Base-by-base conservation (phyloP, 371 early-diverging fungal species). In the Saksenaea vasiformis region DNA sequence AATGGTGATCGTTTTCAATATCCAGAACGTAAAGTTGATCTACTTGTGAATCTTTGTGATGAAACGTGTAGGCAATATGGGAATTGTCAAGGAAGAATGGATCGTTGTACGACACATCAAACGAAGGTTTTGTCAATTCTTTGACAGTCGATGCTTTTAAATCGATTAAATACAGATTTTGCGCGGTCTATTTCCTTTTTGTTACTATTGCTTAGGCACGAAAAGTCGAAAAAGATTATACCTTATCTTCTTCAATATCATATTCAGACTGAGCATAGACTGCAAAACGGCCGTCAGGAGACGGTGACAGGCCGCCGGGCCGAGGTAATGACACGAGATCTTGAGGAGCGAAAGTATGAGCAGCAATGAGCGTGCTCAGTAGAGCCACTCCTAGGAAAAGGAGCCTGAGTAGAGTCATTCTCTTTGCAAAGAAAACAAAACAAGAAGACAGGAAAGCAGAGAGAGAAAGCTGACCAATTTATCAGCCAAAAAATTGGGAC, bases 191-290 rank as follows among this genome's bases (percentile, higher is more conserved):
- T 38, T 14, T 11, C 14, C 22, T 39, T 35, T 2, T 27, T 57
- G 17, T 27, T 8, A 8, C 41, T n/a, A n/a, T n/a, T n/a, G n/a
- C n/a, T n/a, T n/a, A n/a, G 22, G 4, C 39, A 54, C 14, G 26
- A 64, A 28, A 14, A 22, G 47, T 9, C n/a, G 22, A 47, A 1
- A 47, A 22, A 19, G 10, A 19, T 0, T 19, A 47, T 71, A 79
- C 83, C 68, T 79, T 82, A 61, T 83, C 76, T 31, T 79, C 69
- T 26, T 72, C 68, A 53, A 67, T 57, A 54, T 72, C 66, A 60
- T 87, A 87, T 17, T 62, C 66, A 1, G 84, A 84, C n/a, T 80
- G 71, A 9, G 80, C 70, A 69, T 80, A 86, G 41, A 85, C 82
- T 19, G 83, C 84, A 27, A 70, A 62, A 1, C 64, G 56, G 1